Base-by-base conservation (phyloP, 139 green algal species). In the Edaphochlamys debaryana region DNA sequence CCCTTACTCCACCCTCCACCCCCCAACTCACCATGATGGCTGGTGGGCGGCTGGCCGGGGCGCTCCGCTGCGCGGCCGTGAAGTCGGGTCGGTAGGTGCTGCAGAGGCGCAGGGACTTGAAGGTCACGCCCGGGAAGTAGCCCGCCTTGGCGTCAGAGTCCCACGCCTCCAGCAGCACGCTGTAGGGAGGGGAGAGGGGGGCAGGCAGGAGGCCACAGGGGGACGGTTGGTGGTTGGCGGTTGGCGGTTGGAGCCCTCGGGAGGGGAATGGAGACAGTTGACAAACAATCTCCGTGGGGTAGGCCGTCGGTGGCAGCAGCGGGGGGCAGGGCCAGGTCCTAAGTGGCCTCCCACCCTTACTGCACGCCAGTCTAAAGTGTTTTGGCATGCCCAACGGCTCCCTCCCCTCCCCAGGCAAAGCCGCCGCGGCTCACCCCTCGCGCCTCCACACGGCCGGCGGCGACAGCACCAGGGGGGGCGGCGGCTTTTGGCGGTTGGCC, bases 91-190 rank as follows among this genome's bases (percentile, higher is more conserved):
- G 29, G 8, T 36, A 69, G 42, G 54, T 54, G 34, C n/a, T 68
- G 80, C 80, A 86, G 56, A 86, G 68, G 23, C 80, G 80, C 34
- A 80, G 54, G 0, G 67, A n/a, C 75, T 82, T 82, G 75, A 72
- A 82, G 40, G 56, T 72, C 17, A 72, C 45, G 34, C 62, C 62
- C 9, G 40, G 54, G 58, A 71, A 72, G 60, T 34, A 34, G 22
- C 56, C 37, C 38, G 15, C 50, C 73, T 69, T 69, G 40, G 48
- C 60, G 62, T 82, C 75, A 37, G 30, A 50, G n/a, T 82, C 75
- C 75, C 75, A 82, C 5, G 75, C 60, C 75, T 82, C 75, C 75
- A 82, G 62, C 15, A 82, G 27, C 4, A 36, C 50, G 4, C 75
- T 82, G 72, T 54, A 13, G 45, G 9, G 15, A 30, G 36, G 52